Base-by-base conservation (phyloP, 2,329 filamentous ascomycete genomes). In the Epicoccum nigrum region DNA sequence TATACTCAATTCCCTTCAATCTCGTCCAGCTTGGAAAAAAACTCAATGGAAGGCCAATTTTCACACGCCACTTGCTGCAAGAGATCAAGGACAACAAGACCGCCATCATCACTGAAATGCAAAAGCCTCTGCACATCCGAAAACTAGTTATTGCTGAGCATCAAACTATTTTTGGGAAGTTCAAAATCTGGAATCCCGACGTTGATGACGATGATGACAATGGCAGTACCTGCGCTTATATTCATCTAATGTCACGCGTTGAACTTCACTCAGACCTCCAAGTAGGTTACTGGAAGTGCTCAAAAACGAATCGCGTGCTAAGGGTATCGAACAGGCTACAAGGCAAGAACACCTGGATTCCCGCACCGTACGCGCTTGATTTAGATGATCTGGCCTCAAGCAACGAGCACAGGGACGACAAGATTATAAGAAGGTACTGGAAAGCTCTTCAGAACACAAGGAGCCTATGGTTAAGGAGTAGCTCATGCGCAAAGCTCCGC, bases 231-330 rank as follows among this genome's bases (percentile, higher is more conserved):
- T 17, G 12, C 21, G 33, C 53, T 13, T 13, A 4, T 5, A 40
- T 55, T 9, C 19, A 49, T 8, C 54, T 49, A 28, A 32, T 52
- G 13, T 37, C 51, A 9, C 45, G 48, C 8, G 38, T 57, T n/a
- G 54, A 55, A 30, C 31, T 53, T 17, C 21, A 46, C 30, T 45
- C 51, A n/a, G 32, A 28, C 6, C 55, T 57, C 25, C 51, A 54
- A 11, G 7, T 8, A 5, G 25, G 3, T 6, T 54, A 39, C 23
- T 34, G 40, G 7, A 28, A 44, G 11, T n/a, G 33, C 4, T 45
- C 33, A 0, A 20, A 30, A 35, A 39, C 13, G 19, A 12, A 31
- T 15, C 19, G 31, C 34, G 13, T 31, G 23, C 25, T 40, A 35
- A 19, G 27, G 13, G 32, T 15, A 13, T 30, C 39, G 9, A 45